These are phyloP conservation scores for Entomortierella parvispora DNA, from an alignment of 192 early-diverging fungal genomes.

Conservation along the genomic window DNA sequence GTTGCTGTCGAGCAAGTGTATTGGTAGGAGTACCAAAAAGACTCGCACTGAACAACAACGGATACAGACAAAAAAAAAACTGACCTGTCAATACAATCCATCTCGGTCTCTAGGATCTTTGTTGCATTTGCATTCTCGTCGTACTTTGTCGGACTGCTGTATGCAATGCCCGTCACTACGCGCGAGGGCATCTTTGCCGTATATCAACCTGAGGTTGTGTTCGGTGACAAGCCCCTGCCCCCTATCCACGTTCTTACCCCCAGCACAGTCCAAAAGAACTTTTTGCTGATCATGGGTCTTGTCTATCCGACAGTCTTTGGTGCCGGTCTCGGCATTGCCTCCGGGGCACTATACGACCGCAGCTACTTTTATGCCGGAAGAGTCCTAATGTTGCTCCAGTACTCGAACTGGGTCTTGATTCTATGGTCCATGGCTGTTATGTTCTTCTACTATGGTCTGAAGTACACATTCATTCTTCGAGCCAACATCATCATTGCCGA, in stretches of 20 bases:
- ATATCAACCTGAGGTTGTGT: slow-evolving; percentile 37
- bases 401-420: slow-evolving; percentile 48
- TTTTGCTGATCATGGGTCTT: slow-evolving; percentile 24
- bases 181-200: slow-evolving; percentile 50
- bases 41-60: neutral
- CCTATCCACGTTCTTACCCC: slow-evolving; percentile 47
- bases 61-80: neutral
- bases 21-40: neutral
- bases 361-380: slow-evolving; percentile 17
- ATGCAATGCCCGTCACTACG: slow-evolving; percentile 52
- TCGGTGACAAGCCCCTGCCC: slow-evolving; percentile 15
- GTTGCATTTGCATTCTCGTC: slow-evolving; percentile 20
- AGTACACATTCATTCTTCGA: slow-evolving; percentile 48
- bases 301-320: slow-evolving; percentile 37
- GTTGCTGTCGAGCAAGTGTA: slow-evolving; percentile 27
- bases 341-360: slow-evolving; percentile 20
- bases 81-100: too few species aligned
- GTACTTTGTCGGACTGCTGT: slow-evolving; percentile 44
- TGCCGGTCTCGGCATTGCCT: slow-evolving; percentile 24
- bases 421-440: slow-evolving; percentile 31
- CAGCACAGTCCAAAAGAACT: slow-evolving; percentile 43
- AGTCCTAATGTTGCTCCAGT: slow-evolving; percentile 26
- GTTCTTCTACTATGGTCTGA: slow-evolving; percentile 52
- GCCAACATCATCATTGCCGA: slow-evolving; percentile 52
- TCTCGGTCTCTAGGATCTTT: slow-evolving; percentile 33